Base-by-base conservation (phyloP, 2,329 filamentous ascomycete genomes). In the Diaporthe capsici region DNA sequence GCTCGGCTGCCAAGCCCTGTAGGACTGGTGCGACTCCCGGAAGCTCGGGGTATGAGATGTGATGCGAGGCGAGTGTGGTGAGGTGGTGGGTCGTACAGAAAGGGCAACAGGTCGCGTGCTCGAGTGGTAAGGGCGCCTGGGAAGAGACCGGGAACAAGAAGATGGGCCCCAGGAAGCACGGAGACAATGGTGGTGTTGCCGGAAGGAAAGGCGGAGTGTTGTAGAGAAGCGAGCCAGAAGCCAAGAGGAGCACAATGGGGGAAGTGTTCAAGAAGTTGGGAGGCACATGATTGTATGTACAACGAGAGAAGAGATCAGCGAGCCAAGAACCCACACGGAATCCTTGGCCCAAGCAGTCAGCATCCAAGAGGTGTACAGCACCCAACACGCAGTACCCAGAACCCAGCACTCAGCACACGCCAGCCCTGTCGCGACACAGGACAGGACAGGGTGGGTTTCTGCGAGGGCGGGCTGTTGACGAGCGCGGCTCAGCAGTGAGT, bases 1-100 rank as follows among this genome's bases (percentile, higher is more conserved):
- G 58, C 17, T 25, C 57, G 71, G 58, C 61, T 47, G 71, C 71
- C 71, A 65, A 73, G 71, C 22, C 71, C 37, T 73, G 49, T 9
- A 22, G 34, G 47, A 13, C 47, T 34, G 61, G 71, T 65, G 47
- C 37, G 42, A 73, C 58, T 55, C 25, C 58, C 58, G 71, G 55
- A 34, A 28, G 39, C 34, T 47, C 71, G 71, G 47, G n/a, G 20
- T 20, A 28, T 39, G 37, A 55, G 49, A 28, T 42, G 15, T 42
- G n/a, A 55, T 15, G 49, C 47, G 13, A 42, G 55, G 57, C 28
- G 71, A 42, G 57, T 37, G 34, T 39, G 17, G 17, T 61, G 39
- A 34, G 9, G 34, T 28, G 57, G 34, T 25, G 25, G 58, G 47
- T 44, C 71, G 57, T 44, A 65, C 34, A 55, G 51, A 34, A 55